Conservation (phyloP, 106 monocot species). For the Allium sativum region DNA sequence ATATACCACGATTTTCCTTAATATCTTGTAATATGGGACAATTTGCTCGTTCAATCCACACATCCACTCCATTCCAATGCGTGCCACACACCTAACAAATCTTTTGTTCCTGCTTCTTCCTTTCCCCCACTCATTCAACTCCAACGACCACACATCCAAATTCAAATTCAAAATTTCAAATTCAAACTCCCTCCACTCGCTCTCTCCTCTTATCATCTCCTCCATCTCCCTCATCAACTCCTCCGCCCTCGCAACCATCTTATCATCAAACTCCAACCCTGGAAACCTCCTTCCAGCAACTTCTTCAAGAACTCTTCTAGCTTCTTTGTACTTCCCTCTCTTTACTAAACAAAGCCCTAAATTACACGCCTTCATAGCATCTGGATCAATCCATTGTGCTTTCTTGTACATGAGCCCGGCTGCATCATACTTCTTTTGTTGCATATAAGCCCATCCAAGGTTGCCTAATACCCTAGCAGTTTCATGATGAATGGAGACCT, state of each 20-base stretch:
- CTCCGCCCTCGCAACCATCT: constrained; percentile 34
- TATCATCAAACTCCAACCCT: constrained; percentile 13
- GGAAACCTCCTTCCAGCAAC: constrained; percentile 20
- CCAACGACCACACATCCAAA: constrained; percentile 25
- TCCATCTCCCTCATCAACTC: constrained; percentile 43
- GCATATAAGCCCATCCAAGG: constrained; percentile 30
- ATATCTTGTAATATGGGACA: too few relatives aligned
- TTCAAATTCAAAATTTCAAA: constrained; percentile 22
- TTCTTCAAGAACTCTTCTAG: constrained; percentile 8
- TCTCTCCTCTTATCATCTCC: neutral
- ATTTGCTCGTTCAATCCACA: too few relatives aligned
- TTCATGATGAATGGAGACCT: constrained; percentile 19
- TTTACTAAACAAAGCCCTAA: constrained; percentile 23
- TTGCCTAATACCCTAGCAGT: constrained; percentile 25
- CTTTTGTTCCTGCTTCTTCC: constrained; percentile 13
- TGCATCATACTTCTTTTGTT: constrained; percentile 15
- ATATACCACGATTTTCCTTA: too few relatives aligned
- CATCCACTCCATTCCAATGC: too few relatives aligned
- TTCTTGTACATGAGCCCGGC: constrained; percentile 22
- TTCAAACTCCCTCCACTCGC: neutral
- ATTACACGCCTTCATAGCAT: constrained; percentile 24
- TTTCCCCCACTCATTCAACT: constrained; percentile 4
- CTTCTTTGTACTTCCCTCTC: constrained; percentile 23
- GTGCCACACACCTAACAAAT: too few relatives aligned
- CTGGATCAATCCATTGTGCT: constrained; percentile 15